These are phyloP conservation scores for Ceratobasidium sp. DNA, from an alignment of 1,284 basidiomycete species.

Conservation along the genomic window DNA sequence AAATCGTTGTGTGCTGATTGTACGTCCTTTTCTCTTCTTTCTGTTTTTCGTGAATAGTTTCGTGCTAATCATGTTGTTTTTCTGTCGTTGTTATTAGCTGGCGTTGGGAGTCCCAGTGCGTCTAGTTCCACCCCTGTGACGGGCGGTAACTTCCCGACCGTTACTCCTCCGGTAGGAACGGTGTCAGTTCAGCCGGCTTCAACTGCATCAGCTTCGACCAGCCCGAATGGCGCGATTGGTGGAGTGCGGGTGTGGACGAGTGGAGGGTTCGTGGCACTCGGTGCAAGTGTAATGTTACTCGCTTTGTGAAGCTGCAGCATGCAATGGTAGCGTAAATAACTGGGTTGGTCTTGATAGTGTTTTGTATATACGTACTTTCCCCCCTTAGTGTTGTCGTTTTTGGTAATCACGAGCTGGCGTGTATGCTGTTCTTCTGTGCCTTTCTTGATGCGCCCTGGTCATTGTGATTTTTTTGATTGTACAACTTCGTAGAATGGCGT, in stretches of 20 bases:
- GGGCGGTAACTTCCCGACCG: background rate
- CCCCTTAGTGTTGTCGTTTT: too few relatives aligned
- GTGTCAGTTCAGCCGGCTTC: background rate
- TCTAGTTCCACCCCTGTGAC: background rate
- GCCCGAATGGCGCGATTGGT: background rate
- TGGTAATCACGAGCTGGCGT: too few relatives aligned
- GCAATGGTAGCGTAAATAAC: too few relatives aligned
- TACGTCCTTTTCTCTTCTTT: constrained; percentile 10
- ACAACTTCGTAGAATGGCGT: too few relatives aligned
- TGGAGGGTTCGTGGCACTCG: background rate
- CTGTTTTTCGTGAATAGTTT: too few relatives aligned
- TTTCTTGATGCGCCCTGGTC: too few relatives aligned
- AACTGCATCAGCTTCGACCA: background rate
- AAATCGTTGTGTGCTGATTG: background rate
- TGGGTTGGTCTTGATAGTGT: too few relatives aligned
- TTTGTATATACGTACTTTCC: too few relatives aligned
- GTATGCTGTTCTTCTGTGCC: too few relatives aligned
- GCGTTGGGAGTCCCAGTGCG: too few relatives aligned
- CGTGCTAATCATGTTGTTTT: background rate
- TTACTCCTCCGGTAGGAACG: background rate
- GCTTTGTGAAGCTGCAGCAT: background rate
- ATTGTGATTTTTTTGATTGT: too few relatives aligned
- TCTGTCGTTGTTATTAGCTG: background rate
- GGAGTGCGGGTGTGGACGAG: background rate
- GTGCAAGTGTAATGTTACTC: background rate